phyloP scores from a whole-genome alignment of 2,329 filamentous ascomycete genomes.

The Penicillium sclerotiorum region DNA sequence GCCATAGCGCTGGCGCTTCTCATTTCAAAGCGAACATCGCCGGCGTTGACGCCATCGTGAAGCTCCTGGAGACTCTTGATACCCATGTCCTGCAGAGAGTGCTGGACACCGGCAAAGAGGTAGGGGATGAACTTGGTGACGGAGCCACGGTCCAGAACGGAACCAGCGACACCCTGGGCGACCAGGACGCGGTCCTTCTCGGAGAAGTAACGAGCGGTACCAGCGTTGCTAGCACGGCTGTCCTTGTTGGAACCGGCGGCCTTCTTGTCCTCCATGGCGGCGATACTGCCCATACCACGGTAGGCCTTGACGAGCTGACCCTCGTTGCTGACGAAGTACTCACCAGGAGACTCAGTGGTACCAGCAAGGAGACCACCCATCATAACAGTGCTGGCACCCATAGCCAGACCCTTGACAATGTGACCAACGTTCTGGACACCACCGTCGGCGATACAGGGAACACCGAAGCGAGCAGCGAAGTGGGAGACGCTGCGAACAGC shows the following conservation, averaged over 20 bases:
- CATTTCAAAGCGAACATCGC: constrained; percentile 87
- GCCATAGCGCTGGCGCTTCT: constrained; percentile 91
- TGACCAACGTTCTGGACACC: constrained; percentile 98
- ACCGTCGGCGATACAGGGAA: constrained; percentile 96
- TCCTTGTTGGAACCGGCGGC: constrained; percentile 74
- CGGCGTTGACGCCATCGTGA: constrained; percentile 72
- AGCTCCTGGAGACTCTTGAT: constrained; percentile 77
- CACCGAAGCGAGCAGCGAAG: constrained; percentile 90
- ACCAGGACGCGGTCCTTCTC: constrained; percentile 94
- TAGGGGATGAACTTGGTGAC: constrained; percentile 96
- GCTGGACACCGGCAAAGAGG: constrained; percentile 91
- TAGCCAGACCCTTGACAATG: constrained; percentile 95
- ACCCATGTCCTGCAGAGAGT: constrained; percentile 95
- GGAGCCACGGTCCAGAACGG: constrained; percentile 62
- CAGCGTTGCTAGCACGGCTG: constrained; percentile 75
- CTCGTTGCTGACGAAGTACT: constrained; percentile 93
- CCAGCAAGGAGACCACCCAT: constrained; percentile 98
- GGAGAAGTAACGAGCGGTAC: constrained; percentile 97
- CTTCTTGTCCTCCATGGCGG: constrained; percentile 99
- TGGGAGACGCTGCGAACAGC: constrained; percentile 86
- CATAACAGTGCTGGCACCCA: constrained; percentile 96
- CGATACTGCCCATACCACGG: constrained; percentile 97
- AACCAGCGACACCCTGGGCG: constrained; percentile 91
- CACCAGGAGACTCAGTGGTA: constrained; percentile 95
- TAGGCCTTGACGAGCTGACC: constrained; percentile 99